These are phyloP conservation scores for Xylaria sp. DNA, from an alignment of 2,329 filamentous ascomycete genomes.

Conservation along the genomic window DNA sequence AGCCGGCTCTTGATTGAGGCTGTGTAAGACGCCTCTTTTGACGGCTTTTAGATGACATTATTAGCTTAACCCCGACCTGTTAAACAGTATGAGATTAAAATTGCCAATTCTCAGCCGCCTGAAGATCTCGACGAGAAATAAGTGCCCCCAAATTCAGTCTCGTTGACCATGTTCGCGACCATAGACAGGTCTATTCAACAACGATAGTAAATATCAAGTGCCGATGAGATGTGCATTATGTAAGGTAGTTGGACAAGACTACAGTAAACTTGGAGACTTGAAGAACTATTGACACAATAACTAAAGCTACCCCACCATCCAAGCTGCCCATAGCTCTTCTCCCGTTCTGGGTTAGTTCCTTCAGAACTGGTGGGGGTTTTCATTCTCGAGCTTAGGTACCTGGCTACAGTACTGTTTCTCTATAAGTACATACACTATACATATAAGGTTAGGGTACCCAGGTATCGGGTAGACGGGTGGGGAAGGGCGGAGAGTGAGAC, in stretches of 20 bases:
- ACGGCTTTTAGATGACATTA: slow-evolving; percentile 35
- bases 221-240: slow-evolving; percentile 9
- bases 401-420: background rate
- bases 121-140: slow-evolving; percentile 21
- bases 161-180: slow-evolving; percentile 22
- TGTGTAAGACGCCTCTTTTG: slow-evolving; percentile 38
- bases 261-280: background rate
- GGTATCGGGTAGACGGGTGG: background rate
- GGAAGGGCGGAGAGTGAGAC: background rate
- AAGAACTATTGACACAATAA: no score
- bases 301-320: slow-evolving; percentile 23
- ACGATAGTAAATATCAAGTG: background rate
- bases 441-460: no score
- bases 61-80: background rate
- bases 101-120: slow-evolving; percentile 3
- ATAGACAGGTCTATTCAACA: slow-evolving; percentile 5
- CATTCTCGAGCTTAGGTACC: background rate
- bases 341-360: background rate
- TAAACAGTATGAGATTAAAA: background rate
- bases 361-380: background rate
- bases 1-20: slow-evolving; percentile 32
- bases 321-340: background rate
- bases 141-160: background rate
- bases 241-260: slow-evolving; percentile 7
- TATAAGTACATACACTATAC: no score